These are phyloP conservation scores for Blastomyces parvus DNA, from an alignment of 2,329 filamentous ascomycete species.

Conservation along the genomic window DNA sequence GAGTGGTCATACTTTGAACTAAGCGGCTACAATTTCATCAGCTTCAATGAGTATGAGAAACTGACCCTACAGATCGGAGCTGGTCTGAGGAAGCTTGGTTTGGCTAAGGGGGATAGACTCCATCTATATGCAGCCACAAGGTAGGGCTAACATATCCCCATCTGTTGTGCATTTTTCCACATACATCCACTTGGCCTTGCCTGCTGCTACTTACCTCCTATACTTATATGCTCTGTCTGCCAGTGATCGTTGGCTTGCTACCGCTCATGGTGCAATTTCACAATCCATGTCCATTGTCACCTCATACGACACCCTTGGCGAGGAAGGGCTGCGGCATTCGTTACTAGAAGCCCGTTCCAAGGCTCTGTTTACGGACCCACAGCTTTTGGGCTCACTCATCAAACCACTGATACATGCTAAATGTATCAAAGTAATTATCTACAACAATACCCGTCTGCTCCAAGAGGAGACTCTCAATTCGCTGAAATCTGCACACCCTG, in stretches of 20 bases:
- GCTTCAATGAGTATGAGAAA: conserved; percentile 68
- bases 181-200: background rate
- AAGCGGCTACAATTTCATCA: conserved; percentile 63
- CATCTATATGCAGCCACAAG: conserved; percentile 67
- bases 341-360: conserved; percentile 23
- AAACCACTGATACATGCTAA: conserved; percentile 44
- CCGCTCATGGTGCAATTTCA: conserved; percentile 50
- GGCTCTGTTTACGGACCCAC: conserved; percentile 26
- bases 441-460: conserved; percentile 43
- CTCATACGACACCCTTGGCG: conserved; percentile 41
- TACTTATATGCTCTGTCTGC: background rate
- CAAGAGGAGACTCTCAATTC: conserved; percentile 41
- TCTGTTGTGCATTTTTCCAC: background rate
- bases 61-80: conserved; percentile 55
- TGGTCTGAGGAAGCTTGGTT: conserved; percentile 58
- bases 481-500: conserved; percentile 41
- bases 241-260: conserved; percentile 9
- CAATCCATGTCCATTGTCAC: conserved; percentile 84
- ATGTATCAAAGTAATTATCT: conserved; percentile 44
- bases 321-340: conserved; percentile 25
- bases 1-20: conserved; percentile 86
- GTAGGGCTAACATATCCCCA: conserved; percentile 26
- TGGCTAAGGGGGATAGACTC: conserved; percentile 53
- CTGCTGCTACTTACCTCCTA: background rate
- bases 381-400: conserved; percentile 39